Evolutionary conservation across 352 stramenopile species (phyloP).

Genomic region (Globisporangium polare): DNA sequence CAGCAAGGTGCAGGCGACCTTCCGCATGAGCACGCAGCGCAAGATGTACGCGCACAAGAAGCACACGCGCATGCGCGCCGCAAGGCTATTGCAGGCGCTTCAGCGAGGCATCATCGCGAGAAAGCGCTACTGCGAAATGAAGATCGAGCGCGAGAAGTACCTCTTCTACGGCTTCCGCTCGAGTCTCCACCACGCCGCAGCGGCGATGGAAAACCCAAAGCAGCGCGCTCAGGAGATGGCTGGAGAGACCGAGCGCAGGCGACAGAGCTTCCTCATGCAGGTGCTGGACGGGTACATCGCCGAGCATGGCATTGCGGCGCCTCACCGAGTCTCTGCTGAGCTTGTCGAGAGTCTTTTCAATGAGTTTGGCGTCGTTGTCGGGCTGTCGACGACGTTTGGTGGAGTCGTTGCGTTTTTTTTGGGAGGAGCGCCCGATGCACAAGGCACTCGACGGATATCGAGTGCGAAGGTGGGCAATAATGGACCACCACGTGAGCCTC

Average conservation of each 20-base stretch:
- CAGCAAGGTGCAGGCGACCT: constrained; percentile 66
- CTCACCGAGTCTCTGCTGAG: constrained; percentile 30
- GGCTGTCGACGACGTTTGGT: constrained; percentile 45
- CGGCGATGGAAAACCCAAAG: constrained; percentile 38
- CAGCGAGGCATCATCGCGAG: constrained; percentile 61
- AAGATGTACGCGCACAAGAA: constrained; percentile 43
- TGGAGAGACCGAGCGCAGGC: constrained; percentile 32
- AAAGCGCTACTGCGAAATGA: constrained; percentile 47
- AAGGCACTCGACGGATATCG: not conserved
- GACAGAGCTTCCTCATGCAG: constrained; percentile 68
- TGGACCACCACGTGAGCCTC: not conserved
- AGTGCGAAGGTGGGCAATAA: not conserved
- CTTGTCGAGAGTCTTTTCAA: constrained; percentile 44
- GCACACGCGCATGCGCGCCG: constrained; percentile 44
- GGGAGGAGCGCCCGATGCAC: constrained; percentile 2
- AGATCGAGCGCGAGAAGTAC: constrained; percentile 53
- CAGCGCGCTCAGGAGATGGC: constrained; percentile 31
- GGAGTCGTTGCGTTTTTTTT: constrained; percentile 35
- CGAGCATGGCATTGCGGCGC: constrained; percentile 30
- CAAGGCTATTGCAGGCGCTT: constrained; percentile 57
- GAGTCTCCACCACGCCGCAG: constrained; percentile 40
- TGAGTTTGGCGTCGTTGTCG: constrained; percentile 61
- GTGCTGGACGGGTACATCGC: constrained; percentile 51
- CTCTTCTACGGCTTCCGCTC: constrained; percentile 68
- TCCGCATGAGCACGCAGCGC: constrained; percentile 66